A percentile compares a stretch with the other conserved stretches of the same genome.
These are phyloP conservation scores for Zymoseptoria passerinii DNA, from an alignment of 2,329 filamentous ascomycete species.

Conservation along the genomic window DNA sequence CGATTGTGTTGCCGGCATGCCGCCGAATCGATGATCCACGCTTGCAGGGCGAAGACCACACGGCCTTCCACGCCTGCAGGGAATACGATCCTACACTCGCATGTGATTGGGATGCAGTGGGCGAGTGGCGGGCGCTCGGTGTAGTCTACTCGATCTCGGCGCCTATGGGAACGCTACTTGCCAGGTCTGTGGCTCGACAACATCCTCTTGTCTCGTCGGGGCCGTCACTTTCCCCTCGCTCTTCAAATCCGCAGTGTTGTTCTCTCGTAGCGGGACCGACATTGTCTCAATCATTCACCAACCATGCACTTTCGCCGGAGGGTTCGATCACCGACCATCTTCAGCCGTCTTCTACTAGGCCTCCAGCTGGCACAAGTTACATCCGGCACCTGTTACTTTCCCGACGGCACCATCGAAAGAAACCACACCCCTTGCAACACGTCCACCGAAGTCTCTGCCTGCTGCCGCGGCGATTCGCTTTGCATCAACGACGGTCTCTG, in stretches of 20 bases:
- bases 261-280: not conserved
- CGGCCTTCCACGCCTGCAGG: not conserved
- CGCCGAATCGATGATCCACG: not conserved
- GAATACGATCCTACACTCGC: not conserved
- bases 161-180: not conserved
- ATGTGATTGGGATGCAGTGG: not conserved
- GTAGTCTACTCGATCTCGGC: not conserved
- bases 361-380: not conserved
- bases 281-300: not conserved
- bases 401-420: not conserved
- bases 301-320: not conserved
- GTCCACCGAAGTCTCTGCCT: not conserved
- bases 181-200: not conserved
- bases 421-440: not conserved
- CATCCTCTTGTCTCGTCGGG: not conserved
- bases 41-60: not conserved
- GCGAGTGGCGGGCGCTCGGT: not conserved
- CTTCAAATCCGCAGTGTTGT: not conserved
- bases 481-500: constrained; percentile 8
- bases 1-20: not conserved
- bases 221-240: not conserved
- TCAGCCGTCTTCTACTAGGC: not conserved
- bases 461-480: constrained; percentile 2
- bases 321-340: too few relatives aligned
- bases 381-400: not conserved